Base-by-base conservation (phyloP, 2,329 filamentous ascomycete genomes). In the Nemania serpens region DNA sequence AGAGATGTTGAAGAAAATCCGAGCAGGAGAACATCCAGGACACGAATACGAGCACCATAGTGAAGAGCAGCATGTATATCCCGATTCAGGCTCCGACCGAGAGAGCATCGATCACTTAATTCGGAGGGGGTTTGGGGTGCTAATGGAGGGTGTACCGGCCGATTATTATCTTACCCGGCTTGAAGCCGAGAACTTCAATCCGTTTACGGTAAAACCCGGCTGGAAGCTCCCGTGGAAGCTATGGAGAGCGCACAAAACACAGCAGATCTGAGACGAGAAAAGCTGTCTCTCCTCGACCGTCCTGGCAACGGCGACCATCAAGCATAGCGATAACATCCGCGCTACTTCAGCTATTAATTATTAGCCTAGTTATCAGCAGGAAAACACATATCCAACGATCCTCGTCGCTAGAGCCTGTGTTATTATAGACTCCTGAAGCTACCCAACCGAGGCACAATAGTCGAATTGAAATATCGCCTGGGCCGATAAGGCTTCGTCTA, bases 31-130 rank as follows among this genome's bases (percentile, higher is more conserved):
- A 68, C 88, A 87, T 50, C 85, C 91, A 0, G 91, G 89, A 0
- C 94, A 97, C 73, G 91, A 91, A 5, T 97, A 94, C 74, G 94
- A 98, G 76, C 91, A 97, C 71, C 84, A 90, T 62, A 85, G 87
- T 33, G 92, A 97, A 72, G 87, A 87, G 52, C 91, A 90, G 39
- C 84, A 87, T 68, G 71, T 79, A 2, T 84, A 87, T 66, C 63
- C 72, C 17, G 68, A 75, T 66, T 66, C 74, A 12, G 70, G 71
- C 55, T 41, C 73, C 55, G 65, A 68, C 59, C 69, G 74, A 33
- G 78, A 75, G 47, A 75, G 76, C 42, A 76, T 76, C 0, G 65
- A 72, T 46, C 70, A 69, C 54, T 76, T 82, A 63, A 69, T 85
- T 34, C 70, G 89, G 50, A 83, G 84, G 37, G 89, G 87, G 0